phyloP scores from a whole-genome alignment of 2,329 filamentous ascomycete species.

The Trichophyton simii region DNA sequence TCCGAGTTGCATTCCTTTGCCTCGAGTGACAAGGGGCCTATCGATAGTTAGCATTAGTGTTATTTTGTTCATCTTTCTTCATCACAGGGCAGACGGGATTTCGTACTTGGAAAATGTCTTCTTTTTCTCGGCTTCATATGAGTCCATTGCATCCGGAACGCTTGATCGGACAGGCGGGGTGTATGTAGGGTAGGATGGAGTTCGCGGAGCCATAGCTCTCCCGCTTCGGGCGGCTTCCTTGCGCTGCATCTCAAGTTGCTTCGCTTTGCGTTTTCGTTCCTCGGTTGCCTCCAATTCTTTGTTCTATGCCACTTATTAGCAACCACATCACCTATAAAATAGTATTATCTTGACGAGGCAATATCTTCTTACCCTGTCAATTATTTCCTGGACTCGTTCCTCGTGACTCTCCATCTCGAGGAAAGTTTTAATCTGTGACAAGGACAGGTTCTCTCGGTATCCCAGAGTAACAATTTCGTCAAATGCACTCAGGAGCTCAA shows the following conservation, averaged over 20 bases:
- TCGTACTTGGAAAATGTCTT: constrained; percentile 69
- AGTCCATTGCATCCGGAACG: constrained; percentile 68
- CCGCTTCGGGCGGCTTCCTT: constrained; percentile 80
- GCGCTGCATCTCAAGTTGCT: constrained; percentile 96
- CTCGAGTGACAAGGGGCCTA: constrained; percentile 53
- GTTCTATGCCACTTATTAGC: constrained; percentile 48
- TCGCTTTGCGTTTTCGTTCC: constrained; percentile 95
- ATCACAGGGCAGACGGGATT: neutral
- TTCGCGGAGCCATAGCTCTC: constrained; percentile 54
- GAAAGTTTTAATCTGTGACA: constrained; percentile 98
- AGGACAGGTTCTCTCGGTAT: constrained; percentile 88
- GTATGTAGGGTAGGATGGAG: constrained; percentile 79
- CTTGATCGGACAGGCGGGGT: constrained; percentile 64
- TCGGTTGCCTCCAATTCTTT: constrained; percentile 97
- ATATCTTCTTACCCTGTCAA: constrained; percentile 58
- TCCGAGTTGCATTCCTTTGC: constrained; percentile 97
- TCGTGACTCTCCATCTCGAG: constrained; percentile 99
- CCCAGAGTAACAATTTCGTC: constrained; percentile 93
- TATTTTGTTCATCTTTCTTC: neutral
- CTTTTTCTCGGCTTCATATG: constrained; percentile 95
- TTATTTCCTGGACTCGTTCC: constrained; percentile 97
- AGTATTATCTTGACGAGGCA: constrained; percentile 1
- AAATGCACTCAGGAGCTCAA: constrained; percentile 90
- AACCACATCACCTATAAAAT: constrained; percentile 5
- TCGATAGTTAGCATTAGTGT: constrained; percentile 8